Conservation (phyloP, 306 rosid genomes). For the Ziziphus jujuba region DNA sequence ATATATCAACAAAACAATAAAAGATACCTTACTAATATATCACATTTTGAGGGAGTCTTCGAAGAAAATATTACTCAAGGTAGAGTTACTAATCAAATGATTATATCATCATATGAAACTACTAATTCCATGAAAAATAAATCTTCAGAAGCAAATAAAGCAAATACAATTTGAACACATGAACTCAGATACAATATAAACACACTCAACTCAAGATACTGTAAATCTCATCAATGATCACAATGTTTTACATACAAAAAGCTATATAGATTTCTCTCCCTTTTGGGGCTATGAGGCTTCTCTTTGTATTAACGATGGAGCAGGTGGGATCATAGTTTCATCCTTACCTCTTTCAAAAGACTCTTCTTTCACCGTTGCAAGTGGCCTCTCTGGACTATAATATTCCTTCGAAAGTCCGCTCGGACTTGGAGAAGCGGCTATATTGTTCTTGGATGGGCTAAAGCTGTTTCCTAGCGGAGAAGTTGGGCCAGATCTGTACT, state of each 20-base stretch:
- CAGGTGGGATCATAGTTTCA: constrained; percentile 74
- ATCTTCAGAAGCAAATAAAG: constrained; percentile 5
- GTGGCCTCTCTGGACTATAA: constrained; percentile 45
- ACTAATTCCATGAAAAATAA: background rate
- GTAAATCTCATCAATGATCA: background rate
- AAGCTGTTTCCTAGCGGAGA: constrained; percentile 43
- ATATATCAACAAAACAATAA: background rate
- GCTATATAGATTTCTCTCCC: background rate
- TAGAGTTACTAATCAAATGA: background rate
- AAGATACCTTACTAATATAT: background rate
- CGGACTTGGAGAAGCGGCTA: constrained; percentile 45
- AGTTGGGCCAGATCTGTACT: constrained; percentile 36
- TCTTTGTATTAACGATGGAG: constrained; percentile 52
- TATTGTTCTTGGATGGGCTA: constrained; percentile 36
- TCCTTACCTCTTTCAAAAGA: constrained; percentile 40
- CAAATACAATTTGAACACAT: background rate
- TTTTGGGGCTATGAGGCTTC: constrained; percentile 25
- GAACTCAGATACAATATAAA: background rate
- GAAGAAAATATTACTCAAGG: background rate
- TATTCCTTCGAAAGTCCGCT: constrained; percentile 33
- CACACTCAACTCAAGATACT: constrained; percentile 2
- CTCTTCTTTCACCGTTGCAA: constrained; percentile 59
- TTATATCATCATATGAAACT: background rate
- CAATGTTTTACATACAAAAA: background rate
- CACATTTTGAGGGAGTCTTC: background rate